Base-by-base conservation (phyloP, 352 stramenopile species). In the Pythium rishiriense region DNA sequence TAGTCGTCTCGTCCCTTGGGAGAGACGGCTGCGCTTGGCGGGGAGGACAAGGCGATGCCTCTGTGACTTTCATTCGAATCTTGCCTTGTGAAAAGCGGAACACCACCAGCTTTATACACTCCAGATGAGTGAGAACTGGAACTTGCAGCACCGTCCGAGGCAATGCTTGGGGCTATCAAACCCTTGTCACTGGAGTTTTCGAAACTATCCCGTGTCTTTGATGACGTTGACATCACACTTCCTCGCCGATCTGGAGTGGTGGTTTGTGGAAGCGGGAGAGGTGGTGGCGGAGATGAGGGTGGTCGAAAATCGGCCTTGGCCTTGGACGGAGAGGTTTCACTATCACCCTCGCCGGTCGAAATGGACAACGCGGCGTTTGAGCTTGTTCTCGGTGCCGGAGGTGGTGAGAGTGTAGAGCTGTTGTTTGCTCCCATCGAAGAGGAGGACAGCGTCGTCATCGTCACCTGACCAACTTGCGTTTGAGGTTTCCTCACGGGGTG, bases 221-320 rank as follows among this genome's bases (percentile, higher is more conserved):
- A 14, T 4, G 58, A 52, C 21, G 7, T 12, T 9, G 58, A 45
- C 9, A 39, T 10, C 1, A 48, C 14, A 37, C 41, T 60, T 22
- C 17, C 24, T n/a, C 47, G 39, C 19, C 29, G 42, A 29, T 69
- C 48, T 43, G 49, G 31, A 26, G n/a, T 69, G 28, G 57, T 17
- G 2, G 59, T 67, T 53, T 69, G 66, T 2, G 62, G 37, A 15
- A 72, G 37, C 6, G 66, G 67, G 19, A 70, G 51, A 21, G 66
- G 60, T 48, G 66, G 66, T n/a, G 66, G 66, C 8, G 66, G 66
- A 26, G 66, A 73, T 7, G 66, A 61, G 28, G 66, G 66, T 21
- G 60, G 66, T 7, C 60, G 24, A 57, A 69, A 73, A 14, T 73
- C 60, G 0, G 31, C 46, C 26, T 57, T 72, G 9, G 21, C 15